Evolutionary conservation across 345 rosid genomes (phyloP).

Genomic region (Hibiscus mutabilis): DNA sequence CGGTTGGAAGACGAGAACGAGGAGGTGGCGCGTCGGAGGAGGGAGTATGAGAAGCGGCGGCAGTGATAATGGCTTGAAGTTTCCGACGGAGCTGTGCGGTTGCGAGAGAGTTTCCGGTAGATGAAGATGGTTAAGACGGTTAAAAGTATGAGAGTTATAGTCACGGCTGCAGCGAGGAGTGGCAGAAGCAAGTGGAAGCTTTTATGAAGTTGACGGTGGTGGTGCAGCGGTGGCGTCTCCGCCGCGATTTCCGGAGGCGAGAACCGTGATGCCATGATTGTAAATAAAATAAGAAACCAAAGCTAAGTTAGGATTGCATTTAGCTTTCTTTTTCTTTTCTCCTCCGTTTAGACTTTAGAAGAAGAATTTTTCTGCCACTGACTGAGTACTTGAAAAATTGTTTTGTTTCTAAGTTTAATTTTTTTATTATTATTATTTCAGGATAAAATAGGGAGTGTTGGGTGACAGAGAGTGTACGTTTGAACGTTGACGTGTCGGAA

Average conservation of each 20-base stretch:
- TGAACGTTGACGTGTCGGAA: background rate
- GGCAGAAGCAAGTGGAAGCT: conserved; percentile 18
- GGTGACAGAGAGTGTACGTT: background rate
- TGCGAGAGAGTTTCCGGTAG: background rate
- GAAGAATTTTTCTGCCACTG: background rate
- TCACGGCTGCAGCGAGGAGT: background rate
- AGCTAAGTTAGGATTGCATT: conserved; percentile 18
- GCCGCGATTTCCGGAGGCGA: conserved; percentile 22
- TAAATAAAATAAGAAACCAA: conserved; percentile 17
- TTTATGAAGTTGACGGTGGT: conserved; percentile 12
- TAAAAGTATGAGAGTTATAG: background rate
- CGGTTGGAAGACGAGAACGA: background rate
- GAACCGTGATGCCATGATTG: conserved; percentile 45
- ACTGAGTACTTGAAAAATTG: background rate
- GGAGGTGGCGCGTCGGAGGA: background rate
- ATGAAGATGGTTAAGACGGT: background rate
- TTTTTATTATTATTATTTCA: background rate
- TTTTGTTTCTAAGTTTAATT: background rate
- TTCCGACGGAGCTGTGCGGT: background rate
- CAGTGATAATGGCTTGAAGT: background rate
- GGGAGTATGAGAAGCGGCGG: background rate
- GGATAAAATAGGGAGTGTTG: background rate
- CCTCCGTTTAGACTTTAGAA: background rate
- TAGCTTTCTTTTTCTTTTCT: background rate
- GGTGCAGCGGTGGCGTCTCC: conserved; percentile 8